Evolutionary conservation across 2,329 filamentous ascomycete genomes (phyloP), one percentile per base, ranked within the genome.

Genomic region (Akanthomyces uredinophilus): DNA sequence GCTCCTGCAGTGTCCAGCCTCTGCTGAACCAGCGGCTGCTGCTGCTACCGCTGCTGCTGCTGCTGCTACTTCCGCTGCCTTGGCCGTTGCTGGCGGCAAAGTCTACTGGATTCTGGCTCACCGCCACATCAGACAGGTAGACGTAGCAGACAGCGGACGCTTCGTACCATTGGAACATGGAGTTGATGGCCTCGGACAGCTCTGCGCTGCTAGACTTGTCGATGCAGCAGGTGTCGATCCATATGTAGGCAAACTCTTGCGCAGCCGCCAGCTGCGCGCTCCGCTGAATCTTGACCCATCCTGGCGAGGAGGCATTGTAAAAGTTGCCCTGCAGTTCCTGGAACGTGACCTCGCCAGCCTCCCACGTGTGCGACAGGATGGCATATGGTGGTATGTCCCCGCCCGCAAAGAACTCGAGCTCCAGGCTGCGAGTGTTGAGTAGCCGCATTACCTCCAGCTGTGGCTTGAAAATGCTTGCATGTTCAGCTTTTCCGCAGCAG

Each of bases 201-300:
- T 71, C 70, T 14, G 68, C 60, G 14, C 64, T 64, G 27, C 63
- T 68, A 13, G 64, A 68, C 56, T 70, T 69, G 63, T 72, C 70
- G 60, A 73, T 69, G 51, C 70, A 72, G 47, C 70, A 70, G 1
- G 69, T 71, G 20, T 72, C 69, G 20, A 67, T 64, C 70, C 71
- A 73, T 1, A 68, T 64, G 64, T 68, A 71, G 3, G 62, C 41
- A 51, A 69, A 68, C 2, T 67, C 37, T 8, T 46, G n/a, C n/a
- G 37, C 18, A 14, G 29, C 24, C 2, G 59, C 59, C 2, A 54
- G 49, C 50, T 61, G 27, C 5, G 44, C 44, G 13, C 44, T 50
- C 3, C 37, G 27, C 7, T 51, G 44, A 6, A 59, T 59, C 8
- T 59, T 59, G 35, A 27, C 7, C 35, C 44, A 59, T 29, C 56